Evolutionary conservation across 1,284 basidiomycete genomes (phyloP).

Genomic region (Vanrija humicola): DNA sequence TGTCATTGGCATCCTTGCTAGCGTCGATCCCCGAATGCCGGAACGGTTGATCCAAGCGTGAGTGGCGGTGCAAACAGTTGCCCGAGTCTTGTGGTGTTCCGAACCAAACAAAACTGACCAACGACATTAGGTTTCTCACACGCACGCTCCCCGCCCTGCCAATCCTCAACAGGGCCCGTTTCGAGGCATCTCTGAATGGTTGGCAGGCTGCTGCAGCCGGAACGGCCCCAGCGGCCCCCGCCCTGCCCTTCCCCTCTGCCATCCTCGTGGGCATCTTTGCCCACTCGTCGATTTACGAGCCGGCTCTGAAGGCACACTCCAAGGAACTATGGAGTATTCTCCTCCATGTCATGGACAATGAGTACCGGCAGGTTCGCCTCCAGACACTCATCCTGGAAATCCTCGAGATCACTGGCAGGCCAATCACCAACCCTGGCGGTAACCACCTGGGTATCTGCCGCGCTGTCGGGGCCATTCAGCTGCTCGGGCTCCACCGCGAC

Average conservation of each 20-base stretch:
- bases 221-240: not conserved
- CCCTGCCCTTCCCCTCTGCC: constrained; percentile 18
- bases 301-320: constrained; percentile 1
- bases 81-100: not conserved
- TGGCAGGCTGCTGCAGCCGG: constrained; percentile 2
- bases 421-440: constrained; percentile 19
- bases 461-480: constrained; percentile 15
- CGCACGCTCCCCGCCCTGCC: constrained; percentile 23
- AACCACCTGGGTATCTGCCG: constrained; percentile 22
- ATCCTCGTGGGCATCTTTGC: constrained; percentile 23
- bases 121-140: constrained; percentile 15
- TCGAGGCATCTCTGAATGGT: constrained; percentile 17
- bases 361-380: constrained; percentile 20
- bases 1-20: constrained; percentile 4
- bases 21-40: constrained; percentile 7
- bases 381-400: constrained; percentile 25
- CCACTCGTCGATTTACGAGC: constrained; percentile 19
- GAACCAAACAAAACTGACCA: no score
- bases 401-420: constrained; percentile 21
- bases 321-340: constrained; percentile 17
- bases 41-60: constrained; percentile 18
- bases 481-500: constrained; percentile 28
- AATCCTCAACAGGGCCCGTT: constrained; percentile 22
- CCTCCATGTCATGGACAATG: constrained; percentile 23
- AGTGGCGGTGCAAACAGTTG: not conserved